A percentile compares a stretch with the other conserved stretches of the same genome.
Conservation (phyloP, 2,329 filamentous ascomycete genomes). For the Monilinia fructigena region DNA sequence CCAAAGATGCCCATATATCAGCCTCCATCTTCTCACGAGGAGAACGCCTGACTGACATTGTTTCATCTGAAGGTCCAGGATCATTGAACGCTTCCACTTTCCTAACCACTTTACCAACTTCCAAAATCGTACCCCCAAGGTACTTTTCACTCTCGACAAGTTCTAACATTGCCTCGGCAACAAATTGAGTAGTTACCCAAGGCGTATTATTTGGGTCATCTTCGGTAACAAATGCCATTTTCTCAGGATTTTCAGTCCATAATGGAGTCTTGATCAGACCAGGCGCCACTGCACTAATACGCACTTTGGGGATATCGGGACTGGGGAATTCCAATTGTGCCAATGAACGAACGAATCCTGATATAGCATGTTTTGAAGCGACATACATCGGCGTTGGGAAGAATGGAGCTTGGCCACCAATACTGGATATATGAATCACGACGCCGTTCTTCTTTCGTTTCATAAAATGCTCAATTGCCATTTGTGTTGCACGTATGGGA, state of each 20-base stretch:
- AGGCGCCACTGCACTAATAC: slow-evolving; percentile 48
- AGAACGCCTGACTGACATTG: neutral
- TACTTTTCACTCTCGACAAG: slow-evolving; percentile 42
- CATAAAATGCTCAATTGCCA: slow-evolving; percentile 51
- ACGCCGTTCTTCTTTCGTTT: slow-evolving; percentile 33
- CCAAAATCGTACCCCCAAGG: slow-evolving; percentile 45
- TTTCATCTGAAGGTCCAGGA: slow-evolving; percentile 40
- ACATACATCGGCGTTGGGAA: slow-evolving; percentile 48
- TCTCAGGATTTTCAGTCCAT: slow-evolving; percentile 48
- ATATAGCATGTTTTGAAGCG: slow-evolving; percentile 50
- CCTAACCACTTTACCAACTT: slow-evolving; percentile 43
- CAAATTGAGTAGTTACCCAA: slow-evolving; percentile 46
- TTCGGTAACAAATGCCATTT: slow-evolving; percentile 41
- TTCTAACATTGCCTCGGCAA: slow-evolving; percentile 47
- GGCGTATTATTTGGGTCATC: slow-evolving; percentile 31
- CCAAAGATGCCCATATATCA: slow-evolving; percentile 18
- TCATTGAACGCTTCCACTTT: slow-evolving; percentile 43
- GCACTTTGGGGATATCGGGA: slow-evolving; percentile 39
- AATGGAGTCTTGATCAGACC: slow-evolving; percentile 46
- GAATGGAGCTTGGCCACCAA: slow-evolving; percentile 45
- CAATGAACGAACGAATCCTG: slow-evolving; percentile 47
- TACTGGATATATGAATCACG: slow-evolving; percentile 50
- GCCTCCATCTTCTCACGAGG: neutral
- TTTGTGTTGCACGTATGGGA: slow-evolving; percentile 51
- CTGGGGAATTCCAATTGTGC: slow-evolving; percentile 40